Evolutionary conservation across 805 yeast species (phyloP), one percentile per base, ranked within the genome.

Genomic region (Starmerella potacharoeniae): DNA sequence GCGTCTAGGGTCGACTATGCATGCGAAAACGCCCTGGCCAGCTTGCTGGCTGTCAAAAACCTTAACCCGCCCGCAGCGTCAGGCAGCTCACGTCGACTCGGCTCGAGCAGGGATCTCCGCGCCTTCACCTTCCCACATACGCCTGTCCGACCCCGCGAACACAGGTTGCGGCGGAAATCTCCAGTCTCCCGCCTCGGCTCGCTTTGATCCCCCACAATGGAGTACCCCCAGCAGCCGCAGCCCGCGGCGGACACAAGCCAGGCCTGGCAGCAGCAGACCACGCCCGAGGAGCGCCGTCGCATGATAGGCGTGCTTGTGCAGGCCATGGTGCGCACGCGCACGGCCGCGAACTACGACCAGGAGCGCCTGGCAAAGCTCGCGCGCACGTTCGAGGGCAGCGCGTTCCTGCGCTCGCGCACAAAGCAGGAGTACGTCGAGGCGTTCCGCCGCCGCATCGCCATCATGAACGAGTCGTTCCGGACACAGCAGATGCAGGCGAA

Each of bases 321-420:
- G 53, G 53, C 52, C 17, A 64, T 61, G 31, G 58, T 66, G 55
- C 62, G 64, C n/a, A 16, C 40, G 30, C 39, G 40, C 31, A 6
- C 49, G 4, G 30, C 14, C 28, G 55, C 60, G 43, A 51, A 59
- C 50, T 62, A 61, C 52, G 66, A 69, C 22, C 64, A 63, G 47
- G 70, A 66, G 34, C 64, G 66, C 41, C 58, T 69, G 31, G 53
- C 66, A 7, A 58, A 47, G 22, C 52, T 66, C 42, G 73, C 73
- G 1, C 68, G 61, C 50, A 62, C 64, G 48, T 66, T 64, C 53
- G 73, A 70, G 48, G 58, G 57, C 34, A 49, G 54, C 31, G 66
- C 67, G 29, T 69, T 60, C 59, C 58, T 54, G 39, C 57, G 62
- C 31, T 62, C 71, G 39, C 51, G 48, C 17, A 59, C 69, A 44